Base-by-base conservation (phyloP, 2,329 filamentous ascomycete species). In the Hymenoscyphus fraxineus region DNA sequence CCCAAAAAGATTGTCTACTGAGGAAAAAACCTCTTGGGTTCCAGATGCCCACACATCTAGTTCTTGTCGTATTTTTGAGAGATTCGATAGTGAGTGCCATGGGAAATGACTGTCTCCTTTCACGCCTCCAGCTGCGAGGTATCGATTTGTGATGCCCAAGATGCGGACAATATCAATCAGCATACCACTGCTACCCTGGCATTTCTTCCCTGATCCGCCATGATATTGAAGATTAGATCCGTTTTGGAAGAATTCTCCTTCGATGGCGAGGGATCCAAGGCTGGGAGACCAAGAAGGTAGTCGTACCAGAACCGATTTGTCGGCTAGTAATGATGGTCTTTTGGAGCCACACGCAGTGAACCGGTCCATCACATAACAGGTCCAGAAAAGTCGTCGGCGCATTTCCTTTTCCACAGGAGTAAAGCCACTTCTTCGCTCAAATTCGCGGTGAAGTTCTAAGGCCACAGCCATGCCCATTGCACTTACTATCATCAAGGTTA, bases 71-170 rank as follows among this genome's bases (percentile, higher is more conserved):
- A 96, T 95, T 73, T 92, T 93, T 61, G 92, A 95, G 1, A 96
- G 81, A 66, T 90, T 93, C 6, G 92, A 96, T 22, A 93, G 82
- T 1, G 91, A 88, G 74, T 96, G 92, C 92, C 92, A 96, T 10
- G 92, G 92, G 69, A 96, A 96, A 75, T 96, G 92, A 0, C 91
- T 93, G 73, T 96, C 92, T 38, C 91, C 91, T 77, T 94, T 95
- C 63, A 95, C 91, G 40, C 92, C 92, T 6, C 92, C 92, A 1
- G 90, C 89, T 9, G 92, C 91, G 59, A 96, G 82, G 75, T 96
- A 96, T 65, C 88, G 85, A 72, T 93, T 95, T 1, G 92, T 94
- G 65, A 89, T 88, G 40, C 92, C 92, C 6, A 96, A 82, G 57
- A 96, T 91, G 40, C 91, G 88, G 35, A 87, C 88, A 67, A 96